Evolutionary conservation across 495 filamentous ascomycete species (phyloP).

Genomic region (Ascobolus immersus): DNA sequence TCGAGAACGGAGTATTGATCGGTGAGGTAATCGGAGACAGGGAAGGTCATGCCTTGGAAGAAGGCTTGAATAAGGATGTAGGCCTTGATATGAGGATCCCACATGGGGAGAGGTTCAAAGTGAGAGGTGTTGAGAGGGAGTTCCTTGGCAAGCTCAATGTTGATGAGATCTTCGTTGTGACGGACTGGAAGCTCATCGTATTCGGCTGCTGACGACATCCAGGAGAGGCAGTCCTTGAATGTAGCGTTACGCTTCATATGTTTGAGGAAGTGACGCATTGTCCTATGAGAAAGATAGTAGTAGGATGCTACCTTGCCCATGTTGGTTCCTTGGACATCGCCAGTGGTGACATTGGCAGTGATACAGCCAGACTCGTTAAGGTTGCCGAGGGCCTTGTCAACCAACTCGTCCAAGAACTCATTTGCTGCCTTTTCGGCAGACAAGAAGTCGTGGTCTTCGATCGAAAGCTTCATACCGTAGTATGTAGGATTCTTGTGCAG

Average conservation of each 20-base stretch:
- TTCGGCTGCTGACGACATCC: slow-evolving; percentile 84
- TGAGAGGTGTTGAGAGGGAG: slow-evolving; percentile 40
- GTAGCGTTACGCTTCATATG: slow-evolving; percentile 51
- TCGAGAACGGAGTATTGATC: slow-evolving; percentile 77
- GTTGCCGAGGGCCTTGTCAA: slow-evolving; percentile 58
- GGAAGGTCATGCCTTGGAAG: slow-evolving; percentile 73
- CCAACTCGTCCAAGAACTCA: slow-evolving; percentile 74
- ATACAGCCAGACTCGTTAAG: slow-evolving; percentile 65
- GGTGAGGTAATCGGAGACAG: slow-evolving; percentile 91
- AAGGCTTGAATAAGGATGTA: slow-evolving; percentile 86
- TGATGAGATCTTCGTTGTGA: slow-evolving; percentile 97
- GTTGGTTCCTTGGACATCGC: slow-evolving; percentile 66
- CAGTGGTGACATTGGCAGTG: slow-evolving; percentile 52
- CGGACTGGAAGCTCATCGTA: slow-evolving; percentile 93
- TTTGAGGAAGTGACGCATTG: slow-evolving; percentile 55
- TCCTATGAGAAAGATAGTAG: slow-evolving; percentile 94
- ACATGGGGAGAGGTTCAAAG: slow-evolving; percentile 62
- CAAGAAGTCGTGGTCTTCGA: slow-evolving; percentile 79
- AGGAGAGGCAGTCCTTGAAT: slow-evolving; percentile 66
- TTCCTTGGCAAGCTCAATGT: slow-evolving; percentile 63
- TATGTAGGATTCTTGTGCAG: slow-evolving; percentile 97
- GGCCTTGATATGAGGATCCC: slow-evolving; percentile 95
- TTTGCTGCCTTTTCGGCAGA: slow-evolving; percentile 63
- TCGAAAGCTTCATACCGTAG: slow-evolving; percentile 83
- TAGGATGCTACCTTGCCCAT: slow-evolving; percentile 97